Percentiles rank a stretch among this genome's conserved stretches.
Evolutionary conservation across 1,284 basidiomycete species (phyloP).

Genomic region (Meripilus lineatus): DNA sequence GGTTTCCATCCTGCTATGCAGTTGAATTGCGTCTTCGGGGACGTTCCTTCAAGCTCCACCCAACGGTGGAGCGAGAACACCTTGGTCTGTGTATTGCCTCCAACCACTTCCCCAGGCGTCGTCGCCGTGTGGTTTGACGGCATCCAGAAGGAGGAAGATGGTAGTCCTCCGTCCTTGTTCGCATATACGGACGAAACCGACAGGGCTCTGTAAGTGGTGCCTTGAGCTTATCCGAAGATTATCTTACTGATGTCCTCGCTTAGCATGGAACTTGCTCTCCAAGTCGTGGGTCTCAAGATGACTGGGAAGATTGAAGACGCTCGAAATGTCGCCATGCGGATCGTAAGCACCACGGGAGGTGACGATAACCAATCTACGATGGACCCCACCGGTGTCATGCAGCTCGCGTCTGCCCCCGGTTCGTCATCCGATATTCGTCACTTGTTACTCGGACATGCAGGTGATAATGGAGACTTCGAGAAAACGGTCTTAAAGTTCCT

Average conservation of each 20-base stretch:
- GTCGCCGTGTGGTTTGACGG: constrained; percentile 90
- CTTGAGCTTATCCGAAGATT: constrained; percentile 10
- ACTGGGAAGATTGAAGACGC: constrained; percentile 93
- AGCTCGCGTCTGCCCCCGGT: constrained; percentile 36
- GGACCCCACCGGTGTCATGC: constrained; percentile 43
- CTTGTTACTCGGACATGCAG: constrained; percentile 46
- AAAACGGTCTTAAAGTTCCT: constrained; percentile 77
- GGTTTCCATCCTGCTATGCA: constrained; percentile 76
- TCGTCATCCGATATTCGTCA: constrained; percentile 46
- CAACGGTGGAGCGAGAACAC: constrained; percentile 93
- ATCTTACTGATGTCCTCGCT: no score
- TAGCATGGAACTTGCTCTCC: constrained; percentile 92
- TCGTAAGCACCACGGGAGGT: constrained; percentile 58
- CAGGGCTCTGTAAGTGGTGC: constrained; percentile 65
- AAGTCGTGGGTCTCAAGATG: constrained; percentile 95
- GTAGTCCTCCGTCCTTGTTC: constrained; percentile 61
- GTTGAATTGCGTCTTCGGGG: constrained; percentile 85
- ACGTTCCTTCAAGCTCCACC: constrained; percentile 76
- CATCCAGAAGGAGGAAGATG: constrained; percentile 53
- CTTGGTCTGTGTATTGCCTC: constrained; percentile 88
- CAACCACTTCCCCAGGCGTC: constrained; percentile 76
- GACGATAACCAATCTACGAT: constrained; percentile 38
- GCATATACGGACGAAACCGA: constrained; percentile 92
- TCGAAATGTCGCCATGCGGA: constrained; percentile 85
- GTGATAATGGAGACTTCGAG: constrained; percentile 66